Base-by-base conservation (phyloP, 805 yeast species). In the Sungouiozyma ichnusensis region DNA sequence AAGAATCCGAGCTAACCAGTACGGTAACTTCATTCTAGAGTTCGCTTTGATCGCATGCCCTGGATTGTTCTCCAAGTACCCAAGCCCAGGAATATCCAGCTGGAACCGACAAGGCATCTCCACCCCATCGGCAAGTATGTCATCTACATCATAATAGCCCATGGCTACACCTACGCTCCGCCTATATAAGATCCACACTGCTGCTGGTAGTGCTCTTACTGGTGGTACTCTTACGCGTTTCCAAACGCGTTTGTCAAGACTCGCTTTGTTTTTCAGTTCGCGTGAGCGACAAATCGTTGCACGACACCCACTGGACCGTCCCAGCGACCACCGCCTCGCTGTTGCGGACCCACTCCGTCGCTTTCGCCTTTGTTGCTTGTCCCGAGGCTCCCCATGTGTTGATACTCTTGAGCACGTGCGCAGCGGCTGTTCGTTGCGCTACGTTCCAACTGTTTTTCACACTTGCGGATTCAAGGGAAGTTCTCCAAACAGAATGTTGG, bases 1-100 rank as follows among this genome's bases (percentile, higher is more conserved):
- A 27, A 88, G 64, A 1, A 82, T 73, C 44, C 79, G 79, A 0
- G 95, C 94, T 34, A 90, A 63, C 97, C 97, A 90, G 20, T 87
- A 60, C 0, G 97, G 97, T 18, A 90, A 67, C 44, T 84, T 88
- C 3, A 86, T 53, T 52, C 77, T 78, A 2, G 87, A 69, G 29
- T 77, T 79, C 51, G 75, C 52, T 33, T 46, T 49, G n/a, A 67
- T 63, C n/a, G 64, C 60, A 48, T 76, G 71, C 1, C 82, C 85
- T 1, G 86, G 84, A 46, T 81, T 76, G 6, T 88, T 86, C 53
- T 82, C 88, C 5, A 90, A 66, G 54, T 81, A 85, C 2, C 96
- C 97, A n/a, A 90, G 65, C 0, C 92, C 90, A 0, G 94, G 94
- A 6, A 86, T 81, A 0, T 81, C 72, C 37, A 79, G 73, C 48